Percentiles rank a stretch among this genome's conserved stretches.
These are phyloP conservation scores for Aspergillus japonicus DNA, from an alignment of 2,329 filamentous ascomycete genomes.

Conservation along the genomic window DNA sequence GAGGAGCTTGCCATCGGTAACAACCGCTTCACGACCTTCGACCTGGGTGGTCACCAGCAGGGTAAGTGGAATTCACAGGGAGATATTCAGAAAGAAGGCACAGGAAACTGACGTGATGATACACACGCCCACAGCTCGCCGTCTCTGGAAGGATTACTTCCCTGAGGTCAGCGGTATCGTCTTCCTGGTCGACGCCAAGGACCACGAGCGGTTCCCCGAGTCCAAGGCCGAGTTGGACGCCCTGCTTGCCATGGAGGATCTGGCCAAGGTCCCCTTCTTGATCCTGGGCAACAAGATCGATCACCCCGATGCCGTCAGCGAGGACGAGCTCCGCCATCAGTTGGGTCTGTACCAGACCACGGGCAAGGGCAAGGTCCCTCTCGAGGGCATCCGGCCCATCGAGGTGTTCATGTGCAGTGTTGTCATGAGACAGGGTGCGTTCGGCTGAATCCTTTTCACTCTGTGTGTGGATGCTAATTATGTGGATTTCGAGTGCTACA, in stretches of 20 bases:
- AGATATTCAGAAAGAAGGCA: neutral
- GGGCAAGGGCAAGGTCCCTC: slow-evolving; percentile 88
- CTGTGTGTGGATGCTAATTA: slow-evolving; percentile 5
- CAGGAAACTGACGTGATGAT: neutral
- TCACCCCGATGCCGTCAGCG: slow-evolving; percentile 89
- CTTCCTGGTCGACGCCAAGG: slow-evolving; percentile 96
- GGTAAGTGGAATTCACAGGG: slow-evolving; percentile 50
- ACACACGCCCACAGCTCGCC: slow-evolving; percentile 57
- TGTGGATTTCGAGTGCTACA: slow-evolving; percentile 29
- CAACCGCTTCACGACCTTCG: slow-evolving; percentile 91
- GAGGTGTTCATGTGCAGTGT: slow-evolving; percentile 99
- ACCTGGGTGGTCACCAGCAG: slow-evolving; percentile 91
- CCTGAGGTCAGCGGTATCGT: slow-evolving; percentile 95
- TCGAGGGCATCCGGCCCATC: slow-evolving; percentile 90
- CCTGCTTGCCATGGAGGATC: slow-evolving; percentile 93
- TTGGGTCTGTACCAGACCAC: slow-evolving; percentile 95
- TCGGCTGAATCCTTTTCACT: neutral
- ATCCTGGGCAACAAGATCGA: slow-evolving; percentile 99
- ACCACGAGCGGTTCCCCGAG: slow-evolving; percentile 90
- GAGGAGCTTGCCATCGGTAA: slow-evolving; percentile 92
- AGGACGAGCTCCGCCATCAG: slow-evolving; percentile 90
- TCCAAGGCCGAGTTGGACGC: slow-evolving; percentile 96
- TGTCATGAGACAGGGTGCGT: slow-evolving; percentile 87
- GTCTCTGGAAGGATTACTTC: slow-evolving; percentile 96
- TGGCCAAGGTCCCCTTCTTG: slow-evolving; percentile 91